Conservation (phyloP, 208 protist genomes). For the Crithidia expoeki region DNA sequence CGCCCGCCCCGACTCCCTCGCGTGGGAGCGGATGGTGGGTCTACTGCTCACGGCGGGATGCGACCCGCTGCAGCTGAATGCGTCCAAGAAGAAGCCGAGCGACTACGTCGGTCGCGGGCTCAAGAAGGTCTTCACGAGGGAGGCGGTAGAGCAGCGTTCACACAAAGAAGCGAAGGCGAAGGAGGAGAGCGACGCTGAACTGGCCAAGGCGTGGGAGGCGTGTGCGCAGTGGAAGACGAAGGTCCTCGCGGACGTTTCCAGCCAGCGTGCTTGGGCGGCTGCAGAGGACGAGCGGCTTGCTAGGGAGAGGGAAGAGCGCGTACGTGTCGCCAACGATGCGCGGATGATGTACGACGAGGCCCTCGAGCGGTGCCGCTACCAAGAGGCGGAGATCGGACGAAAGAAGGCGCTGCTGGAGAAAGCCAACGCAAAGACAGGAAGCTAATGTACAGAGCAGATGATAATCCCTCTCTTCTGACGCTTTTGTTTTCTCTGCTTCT, state of each 20-base stretch:
- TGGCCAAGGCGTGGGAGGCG: slow-evolving; percentile 28
- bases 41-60: slow-evolving; percentile 75
- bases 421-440: slow-evolving; percentile 31
- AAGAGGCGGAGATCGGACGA: slow-evolving; percentile 74
- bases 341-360: slow-evolving; percentile 70
- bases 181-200: slow-evolving; percentile 35
- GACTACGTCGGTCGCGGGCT: slow-evolving; percentile 82
- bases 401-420: slow-evolving; percentile 73
- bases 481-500: neutral
- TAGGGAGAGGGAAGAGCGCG: slow-evolving; percentile 70
- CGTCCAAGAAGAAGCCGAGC: slow-evolving; percentile 73
- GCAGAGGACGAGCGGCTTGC: slow-evolving; percentile 72
- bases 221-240: slow-evolving; percentile 33
- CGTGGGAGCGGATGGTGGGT: slow-evolving; percentile 85
- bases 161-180: slow-evolving; percentile 34
- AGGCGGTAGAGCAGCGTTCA: slow-evolving; percentile 62
- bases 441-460: neutral
- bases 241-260: slow-evolving; percentile 23
- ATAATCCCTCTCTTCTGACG: neutral
- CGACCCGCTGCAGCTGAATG: slow-evolving; percentile 77
- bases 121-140: slow-evolving; percentile 79
- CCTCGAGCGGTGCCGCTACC: slow-evolving; percentile 63
- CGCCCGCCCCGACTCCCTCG: slow-evolving; percentile 75
- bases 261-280: slow-evolving; percentile 19
- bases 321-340: slow-evolving; percentile 76